Percentiles rank a stretch among this genome's conserved stretches.
These are phyloP conservation scores for Dictyostelium citrinum DNA, from an alignment of 78 protist genomes.

Conservation along the genomic window DNA sequence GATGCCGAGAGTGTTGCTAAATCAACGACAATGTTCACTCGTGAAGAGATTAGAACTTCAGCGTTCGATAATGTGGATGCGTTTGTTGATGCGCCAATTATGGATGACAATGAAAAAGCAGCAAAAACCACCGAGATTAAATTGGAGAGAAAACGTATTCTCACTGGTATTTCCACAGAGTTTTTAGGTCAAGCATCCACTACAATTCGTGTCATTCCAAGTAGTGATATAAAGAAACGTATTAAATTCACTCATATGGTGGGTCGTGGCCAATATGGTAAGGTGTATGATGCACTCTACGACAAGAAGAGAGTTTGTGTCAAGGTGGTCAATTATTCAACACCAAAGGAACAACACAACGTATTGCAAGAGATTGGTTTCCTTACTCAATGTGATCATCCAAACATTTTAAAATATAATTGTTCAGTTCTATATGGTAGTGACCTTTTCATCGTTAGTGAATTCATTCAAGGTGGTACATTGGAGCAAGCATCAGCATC, in stretches of 20 bases:
- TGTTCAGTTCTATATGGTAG: constrained; percentile 13
- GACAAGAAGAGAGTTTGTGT: constrained; percentile 63
- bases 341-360: constrained; percentile 55
- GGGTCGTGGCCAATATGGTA: constrained; percentile 43
- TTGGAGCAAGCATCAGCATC: constrained; percentile 21
- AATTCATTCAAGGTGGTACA: constrained; percentile 56
- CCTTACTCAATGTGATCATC: constrained; percentile 33
- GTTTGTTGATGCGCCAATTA: not conserved
- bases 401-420: constrained; percentile 31
- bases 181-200: constrained; percentile 28
- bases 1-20: not conserved
- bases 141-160: constrained; percentile 31
- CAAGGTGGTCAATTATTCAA: constrained; percentile 29
- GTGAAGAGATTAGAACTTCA: constrained; percentile 42
- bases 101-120: constrained; percentile 31
- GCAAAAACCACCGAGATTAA: constrained; percentile 26
- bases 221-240: constrained; percentile 40
- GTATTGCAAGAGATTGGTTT: constrained; percentile 51
- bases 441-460: constrained; percentile 44
- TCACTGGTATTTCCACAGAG: constrained; percentile 50
- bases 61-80: not conserved
- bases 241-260: constrained; percentile 36
- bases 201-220: constrained; percentile 4
- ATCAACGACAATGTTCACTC: not conserved
- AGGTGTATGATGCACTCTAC: constrained; percentile 46